Conservation (phyloP, 495 filamentous ascomycete genomes). For the Hypoxylon perforatum region DNA sequence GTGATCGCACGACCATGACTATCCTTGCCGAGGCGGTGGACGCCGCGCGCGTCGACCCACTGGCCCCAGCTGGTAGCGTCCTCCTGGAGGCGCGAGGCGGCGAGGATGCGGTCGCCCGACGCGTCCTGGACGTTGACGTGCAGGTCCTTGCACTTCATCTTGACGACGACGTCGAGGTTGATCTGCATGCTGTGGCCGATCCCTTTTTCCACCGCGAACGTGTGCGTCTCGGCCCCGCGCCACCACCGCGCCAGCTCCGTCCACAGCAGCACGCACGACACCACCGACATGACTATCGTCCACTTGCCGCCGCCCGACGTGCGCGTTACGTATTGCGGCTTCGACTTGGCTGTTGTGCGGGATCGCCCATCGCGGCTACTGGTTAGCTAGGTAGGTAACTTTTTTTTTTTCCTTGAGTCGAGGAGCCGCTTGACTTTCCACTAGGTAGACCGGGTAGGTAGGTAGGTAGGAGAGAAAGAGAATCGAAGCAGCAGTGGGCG, state of each 20-base stretch:
- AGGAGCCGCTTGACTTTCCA: not conserved
- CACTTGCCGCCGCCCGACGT: conserved; percentile 89
- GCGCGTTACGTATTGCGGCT: conserved; percentile 86
- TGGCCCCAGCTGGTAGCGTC: conserved; percentile 83
- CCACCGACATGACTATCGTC: conserved; percentile 82
- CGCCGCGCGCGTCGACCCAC: conserved; percentile 78
- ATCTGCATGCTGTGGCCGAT: conserved; percentile 88
- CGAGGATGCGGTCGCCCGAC: conserved; percentile 88
- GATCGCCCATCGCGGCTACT: not conserved
- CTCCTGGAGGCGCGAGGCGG: conserved; percentile 75
- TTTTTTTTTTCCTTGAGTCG: not conserved
- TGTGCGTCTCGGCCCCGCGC: conserved; percentile 82
- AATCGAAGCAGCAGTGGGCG: conserved; percentile 7
- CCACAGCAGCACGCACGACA: conserved; percentile 77
- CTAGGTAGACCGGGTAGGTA: no score
- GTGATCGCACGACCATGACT: conserved; percentile 58
- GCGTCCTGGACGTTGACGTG: conserved; percentile 99
- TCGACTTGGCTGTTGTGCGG: conserved; percentile 85
- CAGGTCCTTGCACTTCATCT: conserved; percentile 87
- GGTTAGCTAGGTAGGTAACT: conserved; percentile 38
- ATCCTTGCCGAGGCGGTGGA: conserved; percentile 72
- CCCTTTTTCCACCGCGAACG: conserved; percentile 94
- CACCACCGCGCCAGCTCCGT: conserved; percentile 86
- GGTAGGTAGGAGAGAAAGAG: not conserved
- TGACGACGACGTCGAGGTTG: conserved; percentile 93